These are phyloP conservation scores for Penicillium herquei DNA, from an alignment of 495 filamentous ascomycete species.

Conservation along the genomic window DNA sequence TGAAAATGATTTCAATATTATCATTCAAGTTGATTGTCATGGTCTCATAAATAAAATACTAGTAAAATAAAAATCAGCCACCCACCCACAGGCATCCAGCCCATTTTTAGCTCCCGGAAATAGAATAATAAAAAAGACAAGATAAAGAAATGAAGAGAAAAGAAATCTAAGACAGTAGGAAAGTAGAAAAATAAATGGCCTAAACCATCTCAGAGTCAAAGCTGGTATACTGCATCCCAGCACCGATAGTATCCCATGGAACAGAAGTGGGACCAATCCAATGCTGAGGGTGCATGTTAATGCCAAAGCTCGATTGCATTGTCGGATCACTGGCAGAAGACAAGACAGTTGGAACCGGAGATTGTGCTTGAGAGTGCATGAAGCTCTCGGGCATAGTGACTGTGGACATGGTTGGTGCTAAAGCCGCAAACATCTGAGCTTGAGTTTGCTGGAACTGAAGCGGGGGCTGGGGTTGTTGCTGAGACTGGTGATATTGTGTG, in stretches of 20 bases:
- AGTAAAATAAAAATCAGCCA: background rate
- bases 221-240: conserved; percentile 16
- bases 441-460: conserved; percentile 9
- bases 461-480: conserved; percentile 15
- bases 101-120: background rate
- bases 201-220: conserved; percentile 13
- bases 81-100: background rate
- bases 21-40: conserved; percentile 9
- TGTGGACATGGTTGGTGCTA: conserved; percentile 10
- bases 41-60: conserved; percentile 16
- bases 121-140: background rate
- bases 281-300: conserved; percentile 36
- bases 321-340: conserved; percentile 23
- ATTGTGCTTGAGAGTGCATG: conserved; percentile 20
- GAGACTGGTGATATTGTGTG: conserved; percentile 15
- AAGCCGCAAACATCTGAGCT: conserved; percentile 11
- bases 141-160: conserved; percentile 1
- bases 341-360: conserved; percentile 24
- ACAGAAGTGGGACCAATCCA: conserved; percentile 36
- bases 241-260: conserved; percentile 31
- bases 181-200: background rate
- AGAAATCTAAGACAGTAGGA: background rate
- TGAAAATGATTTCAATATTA: no score
- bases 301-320: conserved; percentile 23
- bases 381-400: conserved; percentile 18